Evolutionary conservation across 192 early-diverging fungal species (phyloP), one percentile per base, ranked within the genome.

Genomic region (Coemansia reversa): DNA sequence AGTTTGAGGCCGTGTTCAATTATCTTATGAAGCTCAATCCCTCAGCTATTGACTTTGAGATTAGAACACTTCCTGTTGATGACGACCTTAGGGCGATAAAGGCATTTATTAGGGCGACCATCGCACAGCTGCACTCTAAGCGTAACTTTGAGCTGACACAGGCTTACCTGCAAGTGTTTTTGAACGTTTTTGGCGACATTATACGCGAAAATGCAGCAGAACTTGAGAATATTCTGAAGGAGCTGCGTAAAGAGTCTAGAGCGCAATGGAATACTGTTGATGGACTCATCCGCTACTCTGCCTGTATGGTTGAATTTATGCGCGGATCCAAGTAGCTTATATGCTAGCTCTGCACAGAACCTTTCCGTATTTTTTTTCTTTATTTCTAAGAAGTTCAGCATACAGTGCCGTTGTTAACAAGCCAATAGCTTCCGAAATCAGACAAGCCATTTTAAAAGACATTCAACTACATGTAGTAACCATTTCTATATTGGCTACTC

Each of bases 141-240:
- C 85, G 83, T 29, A 93, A 96, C 67, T 98, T 93, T 81, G 96
- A 98, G 70, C 78, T 95, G 69, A 84, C 84, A 8, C 87, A 96
- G 81, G 86, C 90, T 7, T 92, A 87, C 59, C 55, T 97, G 55
- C 84, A 86, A 22, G 86, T 89, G 32, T 93, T 94, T 67, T 64
- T 96, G 55, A 84, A 83, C 63, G 89, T 93, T 42, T 92, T 94
- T 74, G 90, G 88, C 18, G 91, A 93, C 65, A 68, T 93, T 16
- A 74, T 95, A 59, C 73, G 86, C 32, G 79, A 82, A 16, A 89
- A 90, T 60, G 70, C 83, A 0, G 81, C 77, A 50, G 82, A 72
- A 49, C 80, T 70, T 54, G 81, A 70, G 72, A 69, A 67, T 51
- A 67, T 71, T 35, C 66, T 85, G 66, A 77, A 32, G 53, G 75